Evolutionary conservation across 129 eudicot species (phyloP).

Genomic region (Solidago caesia): DNA sequence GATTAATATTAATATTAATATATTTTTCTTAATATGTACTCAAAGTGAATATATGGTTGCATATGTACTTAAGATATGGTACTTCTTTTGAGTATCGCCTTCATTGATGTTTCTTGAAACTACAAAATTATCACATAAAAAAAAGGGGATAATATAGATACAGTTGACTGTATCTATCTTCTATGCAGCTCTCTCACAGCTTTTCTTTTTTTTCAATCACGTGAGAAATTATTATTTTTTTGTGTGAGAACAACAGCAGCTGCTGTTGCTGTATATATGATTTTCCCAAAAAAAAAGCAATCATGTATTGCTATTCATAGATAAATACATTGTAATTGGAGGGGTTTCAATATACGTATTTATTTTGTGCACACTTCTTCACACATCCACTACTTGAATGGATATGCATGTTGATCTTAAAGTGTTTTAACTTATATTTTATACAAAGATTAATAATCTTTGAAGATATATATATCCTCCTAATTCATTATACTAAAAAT

Average conservation of each 20-base stretch:
- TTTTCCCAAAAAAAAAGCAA: background rate
- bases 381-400: background rate
- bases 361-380: background rate
- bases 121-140: background rate
- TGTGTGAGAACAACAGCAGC: no score
- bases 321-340: background rate
- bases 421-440: background rate
- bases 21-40: constrained; percentile 20
- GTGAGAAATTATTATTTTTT: no score
- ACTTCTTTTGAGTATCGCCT: background rate
- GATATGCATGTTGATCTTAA: constrained; percentile 13
- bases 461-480: background rate
- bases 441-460: background rate
- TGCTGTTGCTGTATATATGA: no score
- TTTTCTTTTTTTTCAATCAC: no score
- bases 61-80: constrained; percentile 17
- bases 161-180: no score
- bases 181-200: no score
- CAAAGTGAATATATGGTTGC: constrained; percentile 12
- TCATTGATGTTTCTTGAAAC: constrained; percentile 13
- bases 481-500: no score
- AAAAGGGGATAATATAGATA: no score
- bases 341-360: constrained; percentile 1
- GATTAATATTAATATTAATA: background rate
- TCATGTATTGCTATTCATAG: background rate